Conservation (phyloP, 2,329 filamentous ascomycete genomes). For the Aspergillus thermomutatus region DNA sequence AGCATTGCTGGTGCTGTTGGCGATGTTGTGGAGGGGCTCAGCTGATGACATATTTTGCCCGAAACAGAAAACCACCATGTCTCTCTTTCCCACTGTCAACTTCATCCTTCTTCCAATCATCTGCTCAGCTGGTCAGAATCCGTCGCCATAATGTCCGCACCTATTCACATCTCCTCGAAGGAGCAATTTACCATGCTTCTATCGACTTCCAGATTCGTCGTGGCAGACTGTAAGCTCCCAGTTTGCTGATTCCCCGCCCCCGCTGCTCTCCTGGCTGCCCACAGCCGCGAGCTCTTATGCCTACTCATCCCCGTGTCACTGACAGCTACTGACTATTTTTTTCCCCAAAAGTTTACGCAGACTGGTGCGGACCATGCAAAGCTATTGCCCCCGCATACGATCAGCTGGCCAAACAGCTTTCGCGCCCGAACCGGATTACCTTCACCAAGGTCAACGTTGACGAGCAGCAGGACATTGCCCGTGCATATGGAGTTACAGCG, state of each 20-base stretch:
- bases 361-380: constrained; percentile 83
- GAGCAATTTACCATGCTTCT: constrained; percentile 67
- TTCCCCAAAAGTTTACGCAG: constrained; percentile 68
- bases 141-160: constrained; percentile 38
- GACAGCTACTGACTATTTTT: constrained; percentile 6
- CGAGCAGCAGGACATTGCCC: constrained; percentile 67
- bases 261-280: constrained; percentile 12
- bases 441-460: constrained; percentile 89
- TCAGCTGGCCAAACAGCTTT: constrained; percentile 67
- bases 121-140: constrained; percentile 8
- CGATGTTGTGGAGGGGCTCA: constrained; percentile 9
- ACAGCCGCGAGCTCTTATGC: constrained; percentile 6
- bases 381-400: constrained; percentile 81
- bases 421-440: constrained; percentile 67
- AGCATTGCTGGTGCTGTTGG: not conserved
- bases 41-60: constrained; percentile 8
- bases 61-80: constrained; percentile 3
- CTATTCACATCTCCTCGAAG: constrained; percentile 58
- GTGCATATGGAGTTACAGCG: constrained; percentile 69
- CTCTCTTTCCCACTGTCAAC: constrained; percentile 12
- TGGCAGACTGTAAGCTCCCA: constrained; percentile 75
- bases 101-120: constrained; percentile 13
- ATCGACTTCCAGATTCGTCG: constrained; percentile 70
- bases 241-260: not conserved
- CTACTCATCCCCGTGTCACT: not conserved